A percentile compares a stretch with the other conserved stretches of the same genome.
Evolutionary conservation across 805 yeast genomes (phyloP).

Genomic region (Nematodospora valgi): DNA sequence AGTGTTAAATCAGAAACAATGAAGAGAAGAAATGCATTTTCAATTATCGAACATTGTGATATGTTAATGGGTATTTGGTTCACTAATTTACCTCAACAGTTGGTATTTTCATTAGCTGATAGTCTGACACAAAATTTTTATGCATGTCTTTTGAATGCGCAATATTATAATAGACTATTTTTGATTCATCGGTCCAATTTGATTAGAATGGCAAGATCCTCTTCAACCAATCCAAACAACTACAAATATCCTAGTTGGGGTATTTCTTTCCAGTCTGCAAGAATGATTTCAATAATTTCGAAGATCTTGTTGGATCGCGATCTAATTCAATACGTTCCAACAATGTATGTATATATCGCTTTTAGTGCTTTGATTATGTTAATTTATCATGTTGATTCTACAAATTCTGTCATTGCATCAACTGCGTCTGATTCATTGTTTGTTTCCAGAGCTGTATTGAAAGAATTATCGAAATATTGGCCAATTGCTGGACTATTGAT

Average conservation of each 20-base stretch:
- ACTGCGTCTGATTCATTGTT: conserved; percentile 42
- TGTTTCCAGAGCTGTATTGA: conserved; percentile 34
- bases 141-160: conserved; percentile 58
- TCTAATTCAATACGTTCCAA: conserved; percentile 52
- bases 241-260: conserved; percentile 71
- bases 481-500: conserved; percentile 37
- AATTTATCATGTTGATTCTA: conserved; percentile 59
- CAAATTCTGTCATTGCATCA: conserved; percentile 37
- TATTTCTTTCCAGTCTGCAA: conserved; percentile 77
- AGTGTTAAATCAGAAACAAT: conserved; percentile 63
- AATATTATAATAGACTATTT: conserved; percentile 70
- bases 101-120: conserved; percentile 61
- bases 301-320: conserved; percentile 50
- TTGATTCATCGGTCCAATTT: conserved; percentile 70
- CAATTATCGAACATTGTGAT: conserved; percentile 64
- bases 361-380: conserved; percentile 68
- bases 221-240: conserved; percentile 38
- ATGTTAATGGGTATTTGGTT: conserved; percentile 77
- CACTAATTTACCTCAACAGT: conserved; percentile 57
- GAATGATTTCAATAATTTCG: conserved; percentile 64
- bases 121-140: conserved; percentile 51
- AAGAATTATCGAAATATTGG: conserved; percentile 35
- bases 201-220: conserved; percentile 44
- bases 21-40: conserved; percentile 40
- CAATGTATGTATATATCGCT: conserved; percentile 54